Base-by-base conservation (phyloP, 768 basidiomycete species). In the Suillus sp. region DNA sequence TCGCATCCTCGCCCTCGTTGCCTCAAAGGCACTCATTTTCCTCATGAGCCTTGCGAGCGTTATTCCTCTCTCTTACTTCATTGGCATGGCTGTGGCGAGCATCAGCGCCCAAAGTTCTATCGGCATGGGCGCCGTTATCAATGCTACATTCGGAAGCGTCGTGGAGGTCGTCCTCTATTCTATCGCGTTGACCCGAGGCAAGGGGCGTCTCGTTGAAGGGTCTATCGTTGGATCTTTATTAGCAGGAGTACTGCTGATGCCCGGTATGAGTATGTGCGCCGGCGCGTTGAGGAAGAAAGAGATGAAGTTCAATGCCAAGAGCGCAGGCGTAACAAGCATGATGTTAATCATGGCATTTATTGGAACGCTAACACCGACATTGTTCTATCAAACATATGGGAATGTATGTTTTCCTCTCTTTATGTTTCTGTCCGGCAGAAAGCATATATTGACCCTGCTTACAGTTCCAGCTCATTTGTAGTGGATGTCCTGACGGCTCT, bases 311-410 rank as follows among this genome's bases (percentile, higher is more conserved):
- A 99, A 99, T 71, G 97, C 97, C n/a, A 98, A 94, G 80, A 95
- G 92, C 70, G 97, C 97, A 7, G 93, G 97, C 42, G 97, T 99
- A 18, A 99, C 97, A 0, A 97, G 95, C 74, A 97, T 97, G 81
- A 96, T 99, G 93, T 77, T 99, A 74, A 99, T 99, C 78, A 99
- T 99, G 96, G 97, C 97, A 14, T 93, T 99, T 74, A 96, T 99
- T 65, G 97, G 97, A 14, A 93, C 93, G 2, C 80, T 99, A 63
- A 87, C 95, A 0, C 97, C 97, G 2, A 99, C 97, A 0, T 74
- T 99, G 72, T 99, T 99, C 76, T 99, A 99, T 78, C 96, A 99
- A 75, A 95, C 91, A 11, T 99, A 96, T 74, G 97, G 97, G 59
- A 95, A 93, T 67, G 96, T 98, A 71, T 77, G 94, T 84, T n/a